These are phyloP conservation scores for Kingdonia uniflora DNA, from an alignment of 164 flowering plant species.

Conservation along the genomic window DNA sequence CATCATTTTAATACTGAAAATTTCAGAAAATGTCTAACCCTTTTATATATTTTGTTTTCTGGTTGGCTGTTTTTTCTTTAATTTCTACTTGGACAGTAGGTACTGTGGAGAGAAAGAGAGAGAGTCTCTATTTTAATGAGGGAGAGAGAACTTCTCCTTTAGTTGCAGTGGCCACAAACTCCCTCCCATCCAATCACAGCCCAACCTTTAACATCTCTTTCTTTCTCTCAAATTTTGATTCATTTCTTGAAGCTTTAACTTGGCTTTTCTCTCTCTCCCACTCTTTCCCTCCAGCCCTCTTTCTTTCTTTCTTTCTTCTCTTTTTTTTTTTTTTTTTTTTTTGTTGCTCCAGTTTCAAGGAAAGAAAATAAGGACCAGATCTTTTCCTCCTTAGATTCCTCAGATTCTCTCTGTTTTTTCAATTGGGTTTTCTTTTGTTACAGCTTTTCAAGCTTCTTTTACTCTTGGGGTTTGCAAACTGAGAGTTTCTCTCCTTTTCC, in stretches of 20 bases:
- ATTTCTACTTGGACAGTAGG: not conserved
- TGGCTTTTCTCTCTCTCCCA: not conserved
- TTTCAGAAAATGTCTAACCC: too few relatives aligned
- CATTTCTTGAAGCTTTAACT: slow-evolving; percentile 9
- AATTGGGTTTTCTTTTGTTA: slow-evolving; percentile 17
- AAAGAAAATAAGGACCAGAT: slow-evolving; percentile 12
- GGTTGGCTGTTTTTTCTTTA: not conserved
- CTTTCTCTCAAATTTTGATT: slow-evolving; percentile 11
- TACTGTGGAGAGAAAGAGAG: slow-evolving; percentile 7
- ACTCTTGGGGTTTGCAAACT: not conserved
- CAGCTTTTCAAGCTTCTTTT: slow-evolving; percentile 8
- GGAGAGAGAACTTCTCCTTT: not conserved
- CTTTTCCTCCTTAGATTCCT: slow-evolving; percentile 14
- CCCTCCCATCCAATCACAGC: slow-evolving; percentile 18
- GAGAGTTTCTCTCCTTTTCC: not conserved
- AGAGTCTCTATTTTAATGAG: slow-evolving; percentile 2
- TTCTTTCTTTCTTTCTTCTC: slow-evolving; percentile 4
- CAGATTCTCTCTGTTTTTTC: slow-evolving; percentile 17
- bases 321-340: slow-evolving; percentile 13
- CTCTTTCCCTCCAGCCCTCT: not conserved
- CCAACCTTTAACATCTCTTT: slow-evolving; percentile 2
- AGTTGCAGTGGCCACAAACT: slow-evolving; percentile 18
- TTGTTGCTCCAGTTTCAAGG: slow-evolving; percentile 22
- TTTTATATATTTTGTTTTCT: not conserved
- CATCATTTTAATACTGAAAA: too few relatives aligned